A percentile compares a stretch with the other conserved stretches of the same genome.
Conservation (phyloP, 2,329 filamentous ascomycete genomes). For the Penicillium sclerotiorum region DNA sequence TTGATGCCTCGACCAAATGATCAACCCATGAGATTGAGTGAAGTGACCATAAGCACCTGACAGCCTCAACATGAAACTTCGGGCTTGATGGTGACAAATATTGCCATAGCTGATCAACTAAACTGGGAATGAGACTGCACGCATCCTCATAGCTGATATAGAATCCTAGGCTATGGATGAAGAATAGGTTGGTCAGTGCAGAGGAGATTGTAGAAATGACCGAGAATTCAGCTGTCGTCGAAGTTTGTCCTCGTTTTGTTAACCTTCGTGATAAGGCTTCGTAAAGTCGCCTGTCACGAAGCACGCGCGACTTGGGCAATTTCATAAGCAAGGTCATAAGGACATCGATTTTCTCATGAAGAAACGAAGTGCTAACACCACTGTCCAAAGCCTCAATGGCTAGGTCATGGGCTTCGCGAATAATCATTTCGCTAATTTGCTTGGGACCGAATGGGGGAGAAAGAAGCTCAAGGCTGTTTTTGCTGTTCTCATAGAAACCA, state of each 20-base stretch:
- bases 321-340: conserved; percentile 55
- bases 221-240: conserved; percentile 37
- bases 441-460: conserved; percentile 61
- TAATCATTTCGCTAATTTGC: conserved; percentile 63
- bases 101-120: conserved; percentile 75
- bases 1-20: conserved; percentile 77
- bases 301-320: conserved; percentile 38
- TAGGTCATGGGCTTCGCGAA: conserved; percentile 59
- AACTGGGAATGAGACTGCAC: conserved; percentile 63
- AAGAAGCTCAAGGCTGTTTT: conserved; percentile 67
- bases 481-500: conserved; percentile 69
- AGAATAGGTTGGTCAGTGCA: conserved; percentile 48
- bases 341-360: conserved; percentile 62
- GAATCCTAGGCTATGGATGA: conserved; percentile 36
- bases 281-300: conserved; percentile 40
- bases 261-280: conserved; percentile 34
- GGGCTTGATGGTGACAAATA: conserved; percentile 80
- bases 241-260: conserved; percentile 21
- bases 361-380: conserved; percentile 40
- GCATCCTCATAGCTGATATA: conserved; percentile 53
- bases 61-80: conserved; percentile 93
- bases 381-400: conserved; percentile 36
- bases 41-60: conserved; percentile 81
- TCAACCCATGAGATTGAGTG: conserved; percentile 70
- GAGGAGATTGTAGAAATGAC: conserved; percentile 49